Base-by-base conservation (phyloP, 1,284 basidiomycete species). In the Leucoagaricus sp. region DNA sequence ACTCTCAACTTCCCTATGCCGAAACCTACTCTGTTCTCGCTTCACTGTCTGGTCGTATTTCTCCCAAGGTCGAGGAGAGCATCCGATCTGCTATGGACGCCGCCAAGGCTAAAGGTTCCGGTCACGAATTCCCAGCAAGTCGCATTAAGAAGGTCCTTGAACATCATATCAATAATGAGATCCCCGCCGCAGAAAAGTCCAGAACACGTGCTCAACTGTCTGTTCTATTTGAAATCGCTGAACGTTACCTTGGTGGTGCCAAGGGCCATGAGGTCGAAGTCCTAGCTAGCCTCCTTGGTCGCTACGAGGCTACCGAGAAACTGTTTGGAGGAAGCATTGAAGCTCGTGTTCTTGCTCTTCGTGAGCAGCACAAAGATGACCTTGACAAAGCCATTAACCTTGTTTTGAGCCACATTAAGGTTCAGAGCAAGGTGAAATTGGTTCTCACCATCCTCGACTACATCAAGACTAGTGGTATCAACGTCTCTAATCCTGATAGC, bases 351-450 rank as follows among this genome's bases (percentile, higher is more conserved):
- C 83, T 99, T 61, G 85, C 88, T 60, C 83, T 99, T 53, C 87
- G 97, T 58, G 94, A 98, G 58, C 89, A 95, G 67, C 76, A 96
- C 79, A 96, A 97, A 74, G 93, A 96, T 65, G 83, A 93, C 61
- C 85, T 98, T 33, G 94, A 97, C 73, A 87, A 90, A 65, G 96
- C 96, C 28, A 89, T 91, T 49, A 83, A 82, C 52, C 80, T 96
- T 38, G 94, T 98, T 25, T 82, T 98, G 54, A 97, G 96, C 63
- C 97, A 99, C 75, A 92, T 93, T 76, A 97, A 96, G 76, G 93
- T 94, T 17, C 89, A 91, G 64, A 89, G 91, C 75, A 99, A 99
- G 80, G 89, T 89, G 64, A 94, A 92, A 66, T 83, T 99, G 46
- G 82, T 98, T 53, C 81, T 96, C 54, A 82, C 86, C 13, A 78